Conservation (phyloP, 306 rosid species). For the Ziziphus jujuba region DNA sequence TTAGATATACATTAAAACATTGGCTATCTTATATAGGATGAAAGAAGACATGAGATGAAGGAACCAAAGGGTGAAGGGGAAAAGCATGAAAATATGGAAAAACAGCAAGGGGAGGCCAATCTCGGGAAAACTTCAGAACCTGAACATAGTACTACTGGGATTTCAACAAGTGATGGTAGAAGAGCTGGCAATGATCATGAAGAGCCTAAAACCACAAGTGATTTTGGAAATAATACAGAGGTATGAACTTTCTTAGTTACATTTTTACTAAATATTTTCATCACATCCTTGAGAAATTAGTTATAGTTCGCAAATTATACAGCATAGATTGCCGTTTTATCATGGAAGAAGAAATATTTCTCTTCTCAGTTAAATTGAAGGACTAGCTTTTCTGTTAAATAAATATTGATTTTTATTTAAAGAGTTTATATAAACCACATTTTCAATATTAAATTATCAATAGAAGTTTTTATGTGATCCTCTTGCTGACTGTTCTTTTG, state of each 20-base stretch:
- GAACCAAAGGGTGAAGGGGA: conserved; percentile 38
- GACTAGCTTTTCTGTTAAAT: too few relatives aligned
- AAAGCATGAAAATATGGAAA: conserved; percentile 33
- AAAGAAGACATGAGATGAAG: conserved; percentile 40
- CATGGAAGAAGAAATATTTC: background rate
- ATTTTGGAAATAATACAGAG: conserved; percentile 36
- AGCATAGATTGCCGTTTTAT: background rate
- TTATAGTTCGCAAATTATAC: background rate
- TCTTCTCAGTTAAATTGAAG: background rate
- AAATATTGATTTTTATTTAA: too few relatives aligned
- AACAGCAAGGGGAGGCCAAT: conserved; percentile 21
- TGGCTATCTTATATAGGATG: conserved; percentile 52
- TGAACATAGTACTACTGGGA: conserved; percentile 27
- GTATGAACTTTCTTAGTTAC: conserved; percentile 29
- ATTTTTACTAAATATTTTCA: conserved; percentile 17
- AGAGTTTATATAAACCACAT: too few relatives aligned
- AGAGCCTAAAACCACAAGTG: conserved; percentile 26
- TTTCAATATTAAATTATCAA: background rate
- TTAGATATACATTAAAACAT: conserved; percentile 19
- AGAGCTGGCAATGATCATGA: conserved; percentile 32
- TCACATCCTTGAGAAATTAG: conserved; percentile 13
- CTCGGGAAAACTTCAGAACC: conserved; percentile 32
- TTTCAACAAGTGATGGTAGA: conserved; percentile 31
- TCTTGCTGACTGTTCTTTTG: conserved; percentile 20
- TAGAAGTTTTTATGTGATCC: background rate